Base-by-base conservation (phyloP, 352 stramenopile genomes). In the Albugo candida region DNA sequence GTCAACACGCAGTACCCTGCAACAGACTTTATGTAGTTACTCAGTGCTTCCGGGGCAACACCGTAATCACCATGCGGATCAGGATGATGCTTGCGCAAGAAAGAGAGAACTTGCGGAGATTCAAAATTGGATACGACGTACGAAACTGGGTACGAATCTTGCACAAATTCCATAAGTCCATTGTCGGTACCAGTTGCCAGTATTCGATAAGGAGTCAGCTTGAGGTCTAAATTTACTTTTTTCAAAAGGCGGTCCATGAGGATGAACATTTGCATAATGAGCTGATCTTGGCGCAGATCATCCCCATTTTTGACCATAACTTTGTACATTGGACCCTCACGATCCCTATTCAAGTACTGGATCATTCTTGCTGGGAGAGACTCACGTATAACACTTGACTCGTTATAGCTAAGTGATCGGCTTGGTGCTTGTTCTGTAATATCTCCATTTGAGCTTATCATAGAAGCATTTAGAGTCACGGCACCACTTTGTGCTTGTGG, bases 241-340 rank as follows among this genome's bases (percentile, higher is more conserved):
- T 99, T 99, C 35, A 99, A 68, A 27, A 99, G 62, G 6, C 92
- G 77, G 60, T 99, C 95, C 94, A 99, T 99, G 21, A 99, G 67
- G 46, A 96, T 94, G 49, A 99, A 97, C 85, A 99, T 97, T 71
- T 99, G 97, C 60, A 99, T 98, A 46, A 99, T 95, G 45, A 99
- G 72, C 65, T 99, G 96, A 67, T 99, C 96, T 70, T 99, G 96
- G 8, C 96, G 76, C 41, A 99, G 61, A 67, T 99, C 96, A 67
- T 99, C 96, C 21, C 96, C 96, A 44, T 96, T 97, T 70, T 99
- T 99, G 45, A 99, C 93, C 69, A 99, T 98, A 20, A 98, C 92
- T 60, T 94, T 95, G 71, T 95, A 97, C 54, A 80, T 70, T 1
- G 79, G 76, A 1, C 79, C 79, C 63, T 92, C 79, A 36, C 81